Evolutionary conservation across 305 asterid species (phyloP).

Genomic region (Fraxinus sp.): DNA sequence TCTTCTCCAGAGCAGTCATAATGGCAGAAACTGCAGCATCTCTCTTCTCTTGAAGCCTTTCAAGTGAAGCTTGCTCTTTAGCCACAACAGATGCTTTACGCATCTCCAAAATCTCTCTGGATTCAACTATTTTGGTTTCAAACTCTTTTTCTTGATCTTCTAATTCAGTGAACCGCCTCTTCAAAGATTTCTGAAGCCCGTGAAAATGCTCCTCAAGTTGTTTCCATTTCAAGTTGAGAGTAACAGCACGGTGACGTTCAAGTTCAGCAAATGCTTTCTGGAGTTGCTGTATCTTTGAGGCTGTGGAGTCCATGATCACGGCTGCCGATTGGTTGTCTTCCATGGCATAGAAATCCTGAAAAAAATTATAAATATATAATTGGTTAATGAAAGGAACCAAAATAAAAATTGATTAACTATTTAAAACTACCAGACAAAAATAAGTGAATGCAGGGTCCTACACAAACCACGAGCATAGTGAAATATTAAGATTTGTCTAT

Average conservation of each 20-base stretch:
- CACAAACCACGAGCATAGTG: background rate
- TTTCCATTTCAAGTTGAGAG: constrained; percentile 90
- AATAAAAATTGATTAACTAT: background rate
- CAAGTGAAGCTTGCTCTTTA: constrained; percentile 78
- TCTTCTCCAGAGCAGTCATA: constrained; percentile 58
- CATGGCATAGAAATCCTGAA: constrained; percentile 61
- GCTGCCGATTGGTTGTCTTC: constrained; percentile 61
- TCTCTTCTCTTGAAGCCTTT: constrained; percentile 90
- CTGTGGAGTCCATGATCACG: constrained; percentile 66
- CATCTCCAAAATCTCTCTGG: constrained; percentile 65
- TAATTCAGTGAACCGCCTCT: constrained; percentile 90
- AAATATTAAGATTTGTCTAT: background rate
- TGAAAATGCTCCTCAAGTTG: constrained; percentile 94
- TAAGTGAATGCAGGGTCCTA: background rate
- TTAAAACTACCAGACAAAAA: background rate
- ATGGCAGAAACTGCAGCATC: constrained; percentile 92
- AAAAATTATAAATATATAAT: constrained; percentile 3
- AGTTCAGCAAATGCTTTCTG: constrained; percentile 98
- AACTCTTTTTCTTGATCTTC: constrained; percentile 92
- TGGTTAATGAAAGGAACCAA: constrained; percentile 5
- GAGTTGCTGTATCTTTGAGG: constrained; percentile 87
- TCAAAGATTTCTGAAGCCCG: constrained; percentile 91
- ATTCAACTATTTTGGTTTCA: constrained; percentile 67
- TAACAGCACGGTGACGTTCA: constrained; percentile 81
- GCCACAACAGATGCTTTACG: constrained; percentile 74